Conservation (phyloP, 2,329 filamentous ascomycete genomes). For the Penicillium sp. region DNA sequence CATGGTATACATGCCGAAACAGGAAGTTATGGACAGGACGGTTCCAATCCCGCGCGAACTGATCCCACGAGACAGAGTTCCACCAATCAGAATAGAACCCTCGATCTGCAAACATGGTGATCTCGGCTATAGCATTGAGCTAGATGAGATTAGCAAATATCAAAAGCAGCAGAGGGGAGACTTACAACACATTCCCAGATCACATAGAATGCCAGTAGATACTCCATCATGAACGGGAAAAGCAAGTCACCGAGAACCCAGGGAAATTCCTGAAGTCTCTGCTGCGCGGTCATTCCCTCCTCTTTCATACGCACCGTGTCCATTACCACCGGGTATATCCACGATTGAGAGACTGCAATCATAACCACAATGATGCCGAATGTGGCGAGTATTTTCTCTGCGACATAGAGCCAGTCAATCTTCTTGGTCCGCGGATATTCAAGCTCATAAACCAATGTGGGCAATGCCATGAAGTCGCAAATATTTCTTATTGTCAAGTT, state of each 20-base stretch:
- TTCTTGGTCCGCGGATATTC: constrained; percentile 67
- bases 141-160: constrained; percentile 2
- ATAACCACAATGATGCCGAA: constrained; percentile 69
- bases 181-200: constrained; percentile 67
- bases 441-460: constrained; percentile 75
- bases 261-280: constrained; percentile 66
- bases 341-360: constrained; percentile 73
- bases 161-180: not conserved
- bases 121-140: constrained; percentile 71
- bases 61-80: constrained; percentile 54
- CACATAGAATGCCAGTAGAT: constrained; percentile 73
- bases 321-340: constrained; percentile 73
- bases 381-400: constrained; percentile 67
- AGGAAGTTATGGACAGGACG: constrained; percentile 76
- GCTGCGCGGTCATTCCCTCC: constrained; percentile 56
- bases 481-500: constrained; percentile 66
- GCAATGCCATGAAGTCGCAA: constrained; percentile 70
- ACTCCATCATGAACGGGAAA: constrained; percentile 77
- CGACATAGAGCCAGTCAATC: constrained; percentile 72
- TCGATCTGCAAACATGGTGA: constrained; percentile 73
- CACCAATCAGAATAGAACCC: constrained; percentile 58
- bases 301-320: constrained; percentile 63
- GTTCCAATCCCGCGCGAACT: constrained; percentile 80
- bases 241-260: constrained; percentile 72
- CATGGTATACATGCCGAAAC: constrained; percentile 75